Percentiles rank a stretch among this genome's conserved stretches.
These are phyloP conservation scores for Malassezia yamatoensis DNA, from an alignment of 1,284 basidiomycete species.

Conservation along the genomic window DNA sequence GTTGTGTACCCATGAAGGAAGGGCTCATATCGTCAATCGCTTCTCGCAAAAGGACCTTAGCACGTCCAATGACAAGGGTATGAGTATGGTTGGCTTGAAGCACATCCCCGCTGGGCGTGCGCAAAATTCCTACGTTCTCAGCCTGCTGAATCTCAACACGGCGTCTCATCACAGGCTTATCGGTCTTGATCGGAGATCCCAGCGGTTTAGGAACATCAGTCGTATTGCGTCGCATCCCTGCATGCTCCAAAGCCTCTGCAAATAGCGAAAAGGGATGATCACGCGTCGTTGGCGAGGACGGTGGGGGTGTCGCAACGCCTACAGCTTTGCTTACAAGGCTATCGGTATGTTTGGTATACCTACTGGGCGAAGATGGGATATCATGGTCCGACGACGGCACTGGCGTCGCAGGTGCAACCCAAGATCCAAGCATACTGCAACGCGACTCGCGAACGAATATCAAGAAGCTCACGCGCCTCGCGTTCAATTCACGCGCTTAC, in stretches of 20 bases:
- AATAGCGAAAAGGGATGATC: constrained; percentile 1
- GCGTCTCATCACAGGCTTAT: background rate
- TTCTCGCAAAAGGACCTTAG: background rate
- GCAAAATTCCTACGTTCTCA: background rate
- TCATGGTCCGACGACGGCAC: constrained; percentile 17
- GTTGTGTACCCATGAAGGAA: constrained; percentile 23
- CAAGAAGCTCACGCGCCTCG: background rate
- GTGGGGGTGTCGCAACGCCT: constrained; percentile 6
- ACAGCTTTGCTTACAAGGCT: background rate
- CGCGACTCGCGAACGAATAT: constrained; percentile 4
- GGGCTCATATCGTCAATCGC: background rate
- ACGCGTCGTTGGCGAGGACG: constrained; percentile 5
- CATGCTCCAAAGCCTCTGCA: constrained; percentile 1
- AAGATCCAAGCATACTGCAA: constrained; percentile 3
- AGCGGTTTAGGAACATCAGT: background rate
- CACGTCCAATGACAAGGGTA: constrained; percentile 12
- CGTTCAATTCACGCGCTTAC: no score
- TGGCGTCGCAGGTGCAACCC: constrained; percentile 9
- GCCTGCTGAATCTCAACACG: background rate
- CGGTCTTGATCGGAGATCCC: constrained; percentile 7
- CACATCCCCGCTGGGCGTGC: background rate
- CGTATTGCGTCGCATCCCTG: background rate
- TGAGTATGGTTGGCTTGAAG: constrained; percentile 5
- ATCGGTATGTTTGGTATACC: background rate
- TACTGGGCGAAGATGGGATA: background rate